phyloP scores from a whole-genome alignment of 164 flowering plant genomes.

The Cinnamomum chago region DNA sequence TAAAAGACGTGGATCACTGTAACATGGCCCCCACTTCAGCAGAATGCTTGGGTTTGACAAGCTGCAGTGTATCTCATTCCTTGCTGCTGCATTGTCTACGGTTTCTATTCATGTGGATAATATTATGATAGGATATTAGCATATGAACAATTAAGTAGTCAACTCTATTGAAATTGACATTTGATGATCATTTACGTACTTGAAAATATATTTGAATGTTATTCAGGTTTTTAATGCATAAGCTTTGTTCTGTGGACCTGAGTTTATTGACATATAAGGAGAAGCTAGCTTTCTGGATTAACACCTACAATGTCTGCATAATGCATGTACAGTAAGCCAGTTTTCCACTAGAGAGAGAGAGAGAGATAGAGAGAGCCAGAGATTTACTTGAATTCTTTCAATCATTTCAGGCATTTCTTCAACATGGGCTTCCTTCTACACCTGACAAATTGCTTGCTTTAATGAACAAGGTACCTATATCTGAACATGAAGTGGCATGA shows the following conservation, averaged over 20 bases:
- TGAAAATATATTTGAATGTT: not conserved
- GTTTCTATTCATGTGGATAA: not conserved
- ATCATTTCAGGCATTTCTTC: slow-evolving; percentile 76
- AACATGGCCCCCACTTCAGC: not conserved
- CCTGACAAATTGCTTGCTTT: slow-evolving; percentile 55
- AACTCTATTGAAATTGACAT: not conserved
- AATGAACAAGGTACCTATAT: slow-evolving; percentile 67
- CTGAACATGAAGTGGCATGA: not conserved
- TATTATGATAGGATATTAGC: not conserved
- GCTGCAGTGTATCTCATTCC: not conserved
- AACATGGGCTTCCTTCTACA: slow-evolving; percentile 76
- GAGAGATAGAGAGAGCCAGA: not conserved
- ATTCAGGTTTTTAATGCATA: slow-evolving; percentile 56
- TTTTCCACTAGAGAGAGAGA: not conserved
- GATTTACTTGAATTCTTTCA: not conserved
- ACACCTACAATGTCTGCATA: slow-evolving; percentile 77
- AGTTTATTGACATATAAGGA: slow-evolving; percentile 69
- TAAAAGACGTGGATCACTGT: not conserved
- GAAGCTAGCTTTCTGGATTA: slow-evolving; percentile 95
- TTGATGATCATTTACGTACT: not conserved
- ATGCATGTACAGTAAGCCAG: slow-evolving; percentile 76
- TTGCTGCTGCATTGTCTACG: too few relatives aligned
- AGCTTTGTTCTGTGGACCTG: slow-evolving; percentile 55
- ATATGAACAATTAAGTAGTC: not conserved
- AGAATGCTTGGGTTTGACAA: not conserved